Evolutionary conservation across 2,329 filamentous ascomycete genomes (phyloP), one percentile per base, ranked within the genome.

Genomic region (Madurella mycetomatis): DNA sequence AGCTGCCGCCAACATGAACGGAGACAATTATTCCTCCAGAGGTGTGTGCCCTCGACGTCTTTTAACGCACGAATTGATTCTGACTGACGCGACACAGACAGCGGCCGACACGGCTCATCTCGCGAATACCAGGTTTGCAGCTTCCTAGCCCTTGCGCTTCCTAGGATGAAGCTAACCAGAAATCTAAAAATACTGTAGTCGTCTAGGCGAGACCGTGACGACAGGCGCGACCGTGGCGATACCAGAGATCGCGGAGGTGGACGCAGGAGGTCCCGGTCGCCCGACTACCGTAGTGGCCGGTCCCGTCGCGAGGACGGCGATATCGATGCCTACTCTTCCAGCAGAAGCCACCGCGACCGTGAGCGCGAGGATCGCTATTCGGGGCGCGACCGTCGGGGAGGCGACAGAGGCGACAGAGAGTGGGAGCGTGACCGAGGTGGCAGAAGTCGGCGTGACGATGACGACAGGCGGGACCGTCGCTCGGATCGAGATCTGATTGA

Each of bases 361-460:
- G 92, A 97, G 75, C 88, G 92, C 58, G 92, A 97, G 72, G 92
- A 96, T 64, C 83, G 92, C 68, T 96, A 96, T 69, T 83, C 84
- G 39, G 86, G 86, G 34, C 82, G 87, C 59, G 81, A 84, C 55
- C 76, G 83, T 56, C 72, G 80, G 49, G 72, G 70, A 46, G 77
- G 83, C 39, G 64, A 62, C 12, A 49, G 62, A 18, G 54, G 85
- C 51, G 87, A 90, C n/a, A 80, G 87, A 60, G 87, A 88, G 60
- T 90, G 87, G 85, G 86, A 87, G 67, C 80, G 86, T 68, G 88
- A 92, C 58, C 77, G 87, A 58, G 81, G 70, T 60, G 81, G 72
- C 32, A 71, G 69, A 47, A 62, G 69, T 40, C 72, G 84, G 65
- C 79, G 86, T 59, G 82, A 87, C 61, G 84, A 90, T 57, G 84